Percentiles rank a stretch among this genome's conserved stretches.
Evolutionary conservation across 73 alveolate species (phyloP).

Genomic region (Paramecium sonneborni): DNA sequence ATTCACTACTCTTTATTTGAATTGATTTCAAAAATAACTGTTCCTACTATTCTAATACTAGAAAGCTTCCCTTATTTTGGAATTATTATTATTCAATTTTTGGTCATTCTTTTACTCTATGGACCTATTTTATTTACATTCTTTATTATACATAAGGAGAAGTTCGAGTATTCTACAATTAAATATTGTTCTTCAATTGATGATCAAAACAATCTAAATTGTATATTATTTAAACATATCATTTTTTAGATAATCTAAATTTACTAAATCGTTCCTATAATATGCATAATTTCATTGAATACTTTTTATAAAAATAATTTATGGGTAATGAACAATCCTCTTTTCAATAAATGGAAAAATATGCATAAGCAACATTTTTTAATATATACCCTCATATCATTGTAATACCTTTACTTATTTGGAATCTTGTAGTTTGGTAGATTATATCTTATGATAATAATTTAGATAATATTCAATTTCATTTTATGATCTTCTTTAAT

Average conservation of each 20-base stretch:
- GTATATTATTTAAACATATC: neutral
- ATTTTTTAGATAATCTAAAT: neutral
- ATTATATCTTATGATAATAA: neutral
- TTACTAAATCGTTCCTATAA: slow-evolving; percentile 26
- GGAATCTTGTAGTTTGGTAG: neutral
- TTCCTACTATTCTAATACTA: neutral
- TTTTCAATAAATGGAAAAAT: neutral
- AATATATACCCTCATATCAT: slow-evolving; percentile 33
- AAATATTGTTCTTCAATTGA: neutral
- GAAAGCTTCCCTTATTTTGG: neutral
- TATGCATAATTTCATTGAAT: slow-evolving; percentile 30
- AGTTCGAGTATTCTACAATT: neutral
- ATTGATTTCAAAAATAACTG: neutral
- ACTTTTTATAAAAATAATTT: slow-evolving; percentile 16
- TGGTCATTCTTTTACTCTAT: neutral
- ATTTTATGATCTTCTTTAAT: neutral
- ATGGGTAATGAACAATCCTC: slow-evolving; percentile 14
- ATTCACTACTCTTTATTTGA: neutral
- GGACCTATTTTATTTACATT: neutral
- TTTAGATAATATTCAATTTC: neutral
- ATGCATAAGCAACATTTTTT: neutral
- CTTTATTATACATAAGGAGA: neutral
- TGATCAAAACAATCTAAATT: neutral
- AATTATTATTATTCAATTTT: neutral
- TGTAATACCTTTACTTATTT: neutral